A percentile compares a stretch with the other conserved stretches of the same genome.
Conservation (phyloP, 1,139 yeast genomes). For the Saccharomyces hybrid region DNA sequence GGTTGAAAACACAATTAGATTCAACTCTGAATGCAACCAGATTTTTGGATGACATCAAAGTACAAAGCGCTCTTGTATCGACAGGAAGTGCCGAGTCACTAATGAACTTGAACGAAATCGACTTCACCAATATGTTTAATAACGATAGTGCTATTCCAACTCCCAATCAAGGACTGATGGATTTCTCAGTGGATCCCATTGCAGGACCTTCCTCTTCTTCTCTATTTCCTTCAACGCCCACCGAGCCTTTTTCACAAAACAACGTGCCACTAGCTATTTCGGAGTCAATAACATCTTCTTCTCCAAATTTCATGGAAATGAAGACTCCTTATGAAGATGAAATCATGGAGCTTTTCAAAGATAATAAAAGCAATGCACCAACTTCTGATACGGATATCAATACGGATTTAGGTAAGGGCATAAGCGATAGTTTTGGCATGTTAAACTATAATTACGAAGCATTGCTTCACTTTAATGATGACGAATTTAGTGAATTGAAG, state of each 20-base stretch:
- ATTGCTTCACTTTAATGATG: neutral
- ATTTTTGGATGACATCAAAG: neutral
- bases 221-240: neutral
- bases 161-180: neutral
- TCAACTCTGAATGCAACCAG: neutral
- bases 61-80: neutral
- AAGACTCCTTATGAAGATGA: neutral
- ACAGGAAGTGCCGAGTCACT: neutral
- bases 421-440: neutral
- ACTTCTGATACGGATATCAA: neutral
- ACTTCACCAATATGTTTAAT: conserved; percentile 29
- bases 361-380: neutral
- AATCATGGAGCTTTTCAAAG: neutral
- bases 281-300: neutral
- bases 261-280: neutral
- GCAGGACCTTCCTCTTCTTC: neutral
- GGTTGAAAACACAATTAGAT: neutral
- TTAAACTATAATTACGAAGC: neutral
- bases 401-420: neutral
- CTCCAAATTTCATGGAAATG: neutral
- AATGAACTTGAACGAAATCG: conserved; percentile 26
- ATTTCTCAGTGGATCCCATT: neutral
- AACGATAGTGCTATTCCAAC: neutral
- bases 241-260: neutral
- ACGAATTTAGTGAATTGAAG: neutral